Base-by-base conservation (phyloP, 352 stramenopile genomes). In the Plasmopara halstedii region DNA sequence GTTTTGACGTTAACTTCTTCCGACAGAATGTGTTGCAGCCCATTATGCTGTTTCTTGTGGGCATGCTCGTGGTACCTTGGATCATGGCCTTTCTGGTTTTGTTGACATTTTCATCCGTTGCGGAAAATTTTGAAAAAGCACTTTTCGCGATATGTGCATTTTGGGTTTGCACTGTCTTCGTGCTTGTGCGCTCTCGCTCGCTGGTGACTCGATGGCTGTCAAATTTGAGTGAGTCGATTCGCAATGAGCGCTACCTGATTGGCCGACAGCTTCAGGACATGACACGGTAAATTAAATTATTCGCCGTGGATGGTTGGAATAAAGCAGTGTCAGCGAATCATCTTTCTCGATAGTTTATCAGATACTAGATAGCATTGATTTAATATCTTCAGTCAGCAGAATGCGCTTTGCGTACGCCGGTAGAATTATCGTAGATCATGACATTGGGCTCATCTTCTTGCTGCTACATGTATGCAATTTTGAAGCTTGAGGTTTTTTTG, bases 161-260 rank as follows among this genome's bases (percentile, higher is more conserved):
- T 21, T 62, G 48, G 29, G 62, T 85, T 15, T 62, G 72, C 17
- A 52, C 56, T 2, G 52, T 58, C 0, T 55, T 67, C 9, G 45
- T 67, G 31, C 33, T 84, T 6, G 32, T 78, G 26, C 50, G 61
- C 7, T 81, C 64, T 14, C 76, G 83, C 50, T 58, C 62, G 25
- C 46, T 68, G 27, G 61, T 88, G 33, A 56, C 46, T 5, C 63
- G 53, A 17, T 94, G 83, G 83, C 44, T 88, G 7, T 59, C 67
- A 3, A 75, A 78, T 11, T 56, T 94, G 19, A 76, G 77, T 46
- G 83, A 94, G 54, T 85, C 78, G 52, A 88, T 94, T 39, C 80
- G 80, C 20, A 90, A 94, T 56, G 83, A 94, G 50, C 78, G 83
- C 33, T 94, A 92, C 63, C 53, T 94, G 29, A 88, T 94, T 48